These are phyloP conservation scores for Geosiphon pyriformis DNA, from an alignment of 192 early-diverging fungal genomes.

Conservation along the genomic window DNA sequence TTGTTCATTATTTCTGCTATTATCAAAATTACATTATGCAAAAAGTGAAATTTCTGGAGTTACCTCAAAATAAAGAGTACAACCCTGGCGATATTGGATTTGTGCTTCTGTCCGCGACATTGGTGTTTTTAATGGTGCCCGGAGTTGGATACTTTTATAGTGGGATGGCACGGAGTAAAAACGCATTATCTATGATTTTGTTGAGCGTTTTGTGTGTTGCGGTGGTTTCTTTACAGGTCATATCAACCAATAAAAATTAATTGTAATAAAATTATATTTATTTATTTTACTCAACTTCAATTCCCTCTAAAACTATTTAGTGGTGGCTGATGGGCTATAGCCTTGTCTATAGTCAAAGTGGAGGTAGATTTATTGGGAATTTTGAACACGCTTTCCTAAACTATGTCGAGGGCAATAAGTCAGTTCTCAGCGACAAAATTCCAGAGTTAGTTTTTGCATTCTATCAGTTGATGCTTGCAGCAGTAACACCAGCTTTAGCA, in stretches of 20 bases:
- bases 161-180: slow-evolving; percentile 89
- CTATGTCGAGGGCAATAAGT: slow-evolving; percentile 44
- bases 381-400: slow-evolving; percentile 66
- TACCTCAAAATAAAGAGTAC: too few species aligned
- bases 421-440: slow-evolving; percentile 30
- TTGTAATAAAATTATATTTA: too few species aligned
- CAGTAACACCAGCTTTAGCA: slow-evolving; percentile 84
- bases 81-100: slow-evolving; percentile 60
- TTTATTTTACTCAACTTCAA: too few species aligned
- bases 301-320: too few species aligned
- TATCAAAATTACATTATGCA: too few species aligned
- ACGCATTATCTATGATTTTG: slow-evolving; percentile 89
- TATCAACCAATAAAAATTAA: too few species aligned
- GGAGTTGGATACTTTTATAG: slow-evolving; percentile 95
- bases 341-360: slow-evolving; percentile 73
- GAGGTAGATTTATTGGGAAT: slow-evolving; percentile 73
- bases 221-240: slow-evolving; percentile 81
- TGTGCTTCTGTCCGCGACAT: slow-evolving; percentile 62
- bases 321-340: slow-evolving; percentile 92
- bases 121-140: slow-evolving; percentile 94
- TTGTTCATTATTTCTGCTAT: too few species aligned
- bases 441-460: slow-evolving; percentile 55
- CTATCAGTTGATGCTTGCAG: slow-evolving; percentile 92
- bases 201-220: slow-evolving; percentile 72
- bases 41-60: too few species aligned